These are phyloP conservation scores for Mycena chlorophos DNA, from an alignment of 768 basidiomycete species.

Conservation along the genomic window DNA sequence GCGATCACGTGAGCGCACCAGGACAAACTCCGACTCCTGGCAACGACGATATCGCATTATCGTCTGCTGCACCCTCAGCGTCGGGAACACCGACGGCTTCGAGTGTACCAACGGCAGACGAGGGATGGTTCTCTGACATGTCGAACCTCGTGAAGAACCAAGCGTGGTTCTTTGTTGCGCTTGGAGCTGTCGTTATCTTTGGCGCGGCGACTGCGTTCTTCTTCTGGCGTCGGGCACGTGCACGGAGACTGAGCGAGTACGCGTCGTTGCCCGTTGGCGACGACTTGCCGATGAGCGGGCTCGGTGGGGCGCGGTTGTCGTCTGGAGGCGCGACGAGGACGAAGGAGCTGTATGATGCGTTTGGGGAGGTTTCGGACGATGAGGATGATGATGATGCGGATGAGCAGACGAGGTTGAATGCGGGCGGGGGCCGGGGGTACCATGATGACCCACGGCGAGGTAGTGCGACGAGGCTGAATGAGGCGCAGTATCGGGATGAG, in stretches of 20 bases:
- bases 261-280: constrained; percentile 60
- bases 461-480: neutral
- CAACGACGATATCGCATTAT: constrained; percentile 10
- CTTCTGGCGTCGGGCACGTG: constrained; percentile 71
- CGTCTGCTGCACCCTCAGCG: constrained; percentile 27
- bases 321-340: constrained; percentile 50
- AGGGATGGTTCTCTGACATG: constrained; percentile 85
- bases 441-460: neutral
- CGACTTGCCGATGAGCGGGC: constrained; percentile 74
- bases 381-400: constrained; percentile 75
- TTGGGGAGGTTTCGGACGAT: constrained; percentile 86
- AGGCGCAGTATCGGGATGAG: neutral
- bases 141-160: constrained; percentile 69
- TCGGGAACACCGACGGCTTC: constrained; percentile 33
- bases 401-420: constrained; percentile 40
- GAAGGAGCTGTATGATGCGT: constrained; percentile 94
- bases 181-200: constrained; percentile 78
- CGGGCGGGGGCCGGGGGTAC: constrained; percentile 2
- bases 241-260: constrained; percentile 50
- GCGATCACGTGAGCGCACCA: constrained; percentile 75
- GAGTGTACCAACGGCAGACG: constrained; percentile 63
- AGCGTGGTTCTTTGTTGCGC: constrained; percentile 88
- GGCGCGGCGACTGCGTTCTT: constrained; percentile 67
- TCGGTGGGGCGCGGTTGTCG: constrained; percentile 42
- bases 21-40: constrained; percentile 78